phyloP scores from a whole-genome alignment of 2,329 filamentous ascomycete genomes.

The Ophiostoma australiae region DNA sequence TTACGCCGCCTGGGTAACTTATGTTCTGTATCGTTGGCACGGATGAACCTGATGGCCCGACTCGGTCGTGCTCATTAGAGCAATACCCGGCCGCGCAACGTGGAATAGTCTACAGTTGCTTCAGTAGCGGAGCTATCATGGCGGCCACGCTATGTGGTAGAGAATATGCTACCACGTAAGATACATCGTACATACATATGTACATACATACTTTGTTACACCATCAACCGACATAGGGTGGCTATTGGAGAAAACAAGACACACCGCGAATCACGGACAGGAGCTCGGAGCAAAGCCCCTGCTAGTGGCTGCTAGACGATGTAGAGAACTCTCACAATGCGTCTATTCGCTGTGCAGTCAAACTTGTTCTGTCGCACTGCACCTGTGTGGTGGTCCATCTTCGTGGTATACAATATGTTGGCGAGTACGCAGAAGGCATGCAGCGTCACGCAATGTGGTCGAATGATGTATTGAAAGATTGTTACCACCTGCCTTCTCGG shows the following conservation, averaged over 20 bases:
- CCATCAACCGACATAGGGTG: neutral
- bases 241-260: neutral
- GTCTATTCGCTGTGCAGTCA: neutral
- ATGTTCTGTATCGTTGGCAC: neutral
- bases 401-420: neutral
- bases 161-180: too few species aligned
- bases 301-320: neutral
- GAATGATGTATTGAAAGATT: neutral
- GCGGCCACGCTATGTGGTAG: neutral
- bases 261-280: neutral
- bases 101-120: neutral
- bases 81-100: neutral
- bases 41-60: conserved; percentile 9
- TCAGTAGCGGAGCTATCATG: neutral
- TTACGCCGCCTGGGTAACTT: too few species aligned
- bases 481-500: neutral
- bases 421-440: neutral
- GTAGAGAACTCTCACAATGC: neutral
- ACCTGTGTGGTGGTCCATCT: neutral
- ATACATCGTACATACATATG: too few species aligned
- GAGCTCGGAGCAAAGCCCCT: neutral
- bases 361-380: neutral
- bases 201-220: neutral
- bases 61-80: neutral
- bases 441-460: neutral